Evolutionary conservation across 805 yeast genomes (phyloP), one percentile per base, ranked within the genome.

Genomic region (Teunomyces funiuensis): DNA sequence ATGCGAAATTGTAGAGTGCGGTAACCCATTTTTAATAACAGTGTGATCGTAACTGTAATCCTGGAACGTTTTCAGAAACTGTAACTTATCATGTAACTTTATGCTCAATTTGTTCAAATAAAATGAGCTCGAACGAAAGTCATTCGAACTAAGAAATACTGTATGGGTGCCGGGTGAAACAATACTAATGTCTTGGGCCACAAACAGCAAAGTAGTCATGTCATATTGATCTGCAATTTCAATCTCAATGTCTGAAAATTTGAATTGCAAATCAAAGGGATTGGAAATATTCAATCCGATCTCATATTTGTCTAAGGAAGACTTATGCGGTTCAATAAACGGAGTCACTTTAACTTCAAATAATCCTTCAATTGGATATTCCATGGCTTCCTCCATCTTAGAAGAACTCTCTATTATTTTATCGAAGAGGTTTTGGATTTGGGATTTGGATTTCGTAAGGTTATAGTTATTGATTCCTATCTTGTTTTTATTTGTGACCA

Each of bases 281-380:
- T 72, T 72, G 3, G 44, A 42, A 6, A 77, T 29, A 0, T 49
- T 43, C 3, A 77, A 43, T 7, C 57, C 61, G 2, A 80, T 44
- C 28, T 47, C 62, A 39, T 77, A 70, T 5, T 46, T 51, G 49
- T 77, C 77, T 5, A 27, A 17, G 7, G 41, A 30, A 41, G 60
- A 4, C 3, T 52, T 51, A 10, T 51, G 58, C 16, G 67, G 64
- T 4, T 56, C 49, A 9, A 80, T 55, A 39, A 54, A 63, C 0
- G 79, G 76, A 4, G 47, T 43, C 2, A 78, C 45, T 0, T 53
- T 40, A 5, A 69, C 51, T 1, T 51, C 46, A 42, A 78, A 73
- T 37, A 77, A 53, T 1, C 57, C 55, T 3, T 60, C 59, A 6
- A 75, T 47, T 0, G 69, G 61, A 27, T 52, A 69, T 5, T 52